phyloP scores from a whole-genome alignment of 2,329 filamentous ascomycete species.

The Diaporthe caulivora region DNA sequence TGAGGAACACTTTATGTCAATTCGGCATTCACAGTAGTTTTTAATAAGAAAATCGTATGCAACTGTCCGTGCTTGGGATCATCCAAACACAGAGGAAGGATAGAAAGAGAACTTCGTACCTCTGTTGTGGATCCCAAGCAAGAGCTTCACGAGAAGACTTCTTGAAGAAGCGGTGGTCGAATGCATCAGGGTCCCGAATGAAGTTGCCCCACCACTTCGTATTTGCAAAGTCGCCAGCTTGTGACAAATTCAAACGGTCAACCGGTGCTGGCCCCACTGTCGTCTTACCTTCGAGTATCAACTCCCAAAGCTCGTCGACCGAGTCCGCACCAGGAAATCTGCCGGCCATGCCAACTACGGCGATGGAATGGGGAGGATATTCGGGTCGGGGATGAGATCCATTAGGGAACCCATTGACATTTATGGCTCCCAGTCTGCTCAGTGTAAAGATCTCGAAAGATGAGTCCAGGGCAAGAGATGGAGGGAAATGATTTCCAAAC shows the following conservation, averaged over 20 bases:
- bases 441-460: too few relatives aligned
- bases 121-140: constrained; percentile 55
- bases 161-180: constrained; percentile 57
- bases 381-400: background rate
- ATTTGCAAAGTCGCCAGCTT: background rate
- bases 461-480: too few relatives aligned
- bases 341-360: constrained; percentile 52
- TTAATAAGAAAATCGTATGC: too few relatives aligned
- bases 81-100: constrained; percentile 23
- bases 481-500: background rate
- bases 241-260: background rate
- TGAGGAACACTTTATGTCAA: too few relatives aligned
- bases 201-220: constrained; percentile 44
- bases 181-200: constrained; percentile 43
- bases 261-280: background rate
- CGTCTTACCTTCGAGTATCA: constrained; percentile 44
- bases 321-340: constrained; percentile 51
- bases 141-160: constrained; percentile 51
- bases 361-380: constrained; percentile 32
- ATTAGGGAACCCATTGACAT: background rate
- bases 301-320: constrained; percentile 48
- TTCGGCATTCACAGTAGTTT: too few relatives aligned
- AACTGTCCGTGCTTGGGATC: constrained; percentile 46
- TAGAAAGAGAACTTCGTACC: constrained; percentile 29
- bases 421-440: background rate